Evolutionary conservation across 2,329 filamentous ascomycete genomes (phyloP).

Genomic region (Emydomyces testavorans): DNA sequence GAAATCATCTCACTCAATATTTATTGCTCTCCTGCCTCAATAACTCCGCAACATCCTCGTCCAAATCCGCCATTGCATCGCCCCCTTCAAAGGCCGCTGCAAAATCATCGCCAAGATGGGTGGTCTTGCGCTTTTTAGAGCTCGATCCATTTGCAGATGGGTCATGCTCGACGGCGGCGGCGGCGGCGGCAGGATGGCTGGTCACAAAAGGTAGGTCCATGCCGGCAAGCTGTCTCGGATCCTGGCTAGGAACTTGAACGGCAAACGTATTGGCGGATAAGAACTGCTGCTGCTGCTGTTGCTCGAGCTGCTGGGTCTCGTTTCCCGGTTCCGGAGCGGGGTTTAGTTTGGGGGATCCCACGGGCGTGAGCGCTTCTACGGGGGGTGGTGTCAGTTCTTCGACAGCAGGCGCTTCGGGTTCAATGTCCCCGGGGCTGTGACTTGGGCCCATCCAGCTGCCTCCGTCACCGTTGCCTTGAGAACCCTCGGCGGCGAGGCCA

Average conservation of each 20-base stretch:
- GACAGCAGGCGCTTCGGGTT: conserved; percentile 17
- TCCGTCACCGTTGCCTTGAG: conserved; percentile 30
- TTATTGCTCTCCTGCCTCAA: conserved; percentile 38
- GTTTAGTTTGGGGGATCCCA: conserved; percentile 37
- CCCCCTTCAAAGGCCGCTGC: conserved; percentile 39
- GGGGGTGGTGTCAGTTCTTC: conserved; percentile 54
- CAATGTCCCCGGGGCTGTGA: not conserved
- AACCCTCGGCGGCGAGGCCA: conserved; percentile 55
- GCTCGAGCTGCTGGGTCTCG: not conserved
- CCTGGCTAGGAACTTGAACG: not conserved
- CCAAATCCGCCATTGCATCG: conserved; percentile 46
- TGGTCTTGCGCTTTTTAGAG: conserved; percentile 41
- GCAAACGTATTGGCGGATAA: not conserved
- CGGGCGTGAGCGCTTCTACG: conserved; percentile 67
- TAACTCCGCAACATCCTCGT: conserved; percentile 51
- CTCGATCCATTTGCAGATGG: conserved; percentile 19
- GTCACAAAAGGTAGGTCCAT: not conserved
- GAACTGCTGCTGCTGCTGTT: not conserved
- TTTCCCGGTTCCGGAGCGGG: not conserved
- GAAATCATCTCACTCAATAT: conserved; percentile 11
- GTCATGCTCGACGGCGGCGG: not conserved
- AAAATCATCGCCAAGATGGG: conserved; percentile 33
- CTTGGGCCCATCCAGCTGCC: conserved; percentile 4
- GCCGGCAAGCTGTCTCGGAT: not conserved
- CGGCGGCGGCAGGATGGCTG: not conserved